phyloP scores from a whole-genome alignment of 108 stramenopile species.

The Cyclotella baltica region DNA sequence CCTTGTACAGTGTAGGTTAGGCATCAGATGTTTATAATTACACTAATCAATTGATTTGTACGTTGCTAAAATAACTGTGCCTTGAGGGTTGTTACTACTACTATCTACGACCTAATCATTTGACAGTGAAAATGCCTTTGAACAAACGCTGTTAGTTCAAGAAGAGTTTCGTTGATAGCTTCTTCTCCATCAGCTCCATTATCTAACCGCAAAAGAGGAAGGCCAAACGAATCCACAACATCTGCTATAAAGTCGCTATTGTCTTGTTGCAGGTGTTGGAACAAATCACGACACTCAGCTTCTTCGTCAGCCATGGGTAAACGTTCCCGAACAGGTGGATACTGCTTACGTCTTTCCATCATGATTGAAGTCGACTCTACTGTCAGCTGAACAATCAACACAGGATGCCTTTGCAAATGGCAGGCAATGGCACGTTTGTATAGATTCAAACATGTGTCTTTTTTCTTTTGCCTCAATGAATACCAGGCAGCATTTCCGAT shows the following conservation, averaged over 20 bases:
- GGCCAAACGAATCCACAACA: neutral
- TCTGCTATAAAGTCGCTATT: neutral
- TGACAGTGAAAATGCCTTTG: neutral
- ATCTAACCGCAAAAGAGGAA: slow-evolving; percentile 26
- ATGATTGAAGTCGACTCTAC: slow-evolving; percentile 8
- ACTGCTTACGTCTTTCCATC: slow-evolving; percentile 14
- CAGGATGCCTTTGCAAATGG: neutral
- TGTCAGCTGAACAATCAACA: slow-evolving; percentile 28
- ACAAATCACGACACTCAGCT: slow-evolving; percentile 19
- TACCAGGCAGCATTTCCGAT: slow-evolving; percentile 39
- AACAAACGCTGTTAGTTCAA: neutral
- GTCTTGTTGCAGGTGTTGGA: slow-evolving; percentile 10
- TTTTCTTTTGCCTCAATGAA: slow-evolving; percentile 16
- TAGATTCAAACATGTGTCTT: neutral
- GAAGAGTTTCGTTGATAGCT: slow-evolving; percentile 57
- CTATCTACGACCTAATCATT: neutral
- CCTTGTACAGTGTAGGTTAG: no score
- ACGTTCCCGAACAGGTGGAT: slow-evolving; percentile 11
- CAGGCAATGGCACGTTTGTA: slow-evolving; percentile 18
- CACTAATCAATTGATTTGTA: no score
- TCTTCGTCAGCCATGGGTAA: slow-evolving; percentile 45
- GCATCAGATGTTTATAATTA: no score
- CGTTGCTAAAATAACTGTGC: no score
- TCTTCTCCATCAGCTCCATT: slow-evolving; percentile 82
- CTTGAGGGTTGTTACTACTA: no score